Percentiles rank a stretch among this genome's conserved stretches.
These are phyloP conservation scores for Xerocomellus intermedius DNA, from an alignment of 768 basidiomycete species.

Conservation along the genomic window DNA sequence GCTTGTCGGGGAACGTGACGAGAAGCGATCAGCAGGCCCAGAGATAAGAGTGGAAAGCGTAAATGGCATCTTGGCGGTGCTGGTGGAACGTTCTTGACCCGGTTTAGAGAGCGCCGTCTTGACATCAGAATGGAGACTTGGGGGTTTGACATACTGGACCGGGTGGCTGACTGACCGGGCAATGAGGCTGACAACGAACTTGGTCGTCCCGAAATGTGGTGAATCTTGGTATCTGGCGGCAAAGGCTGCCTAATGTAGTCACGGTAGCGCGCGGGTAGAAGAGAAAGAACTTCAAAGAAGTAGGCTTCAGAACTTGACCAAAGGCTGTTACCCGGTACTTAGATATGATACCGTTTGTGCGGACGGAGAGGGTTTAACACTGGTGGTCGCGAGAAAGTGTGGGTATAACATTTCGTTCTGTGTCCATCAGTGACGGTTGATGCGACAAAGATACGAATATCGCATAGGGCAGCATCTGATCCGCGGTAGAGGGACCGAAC, in stretches of 20 bases:
- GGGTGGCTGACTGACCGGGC: conserved; percentile 7
- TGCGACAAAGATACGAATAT: not conserved
- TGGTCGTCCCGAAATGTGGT: not conserved
- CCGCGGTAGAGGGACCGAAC: not conserved
- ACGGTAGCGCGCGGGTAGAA: too few species aligned
- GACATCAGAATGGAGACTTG: not conserved
- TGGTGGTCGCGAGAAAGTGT: not conserved
- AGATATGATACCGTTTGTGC: not conserved
- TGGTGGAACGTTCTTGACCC: conserved; percentile 1
- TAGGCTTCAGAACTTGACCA: not conserved
- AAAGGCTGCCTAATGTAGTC: not conserved
- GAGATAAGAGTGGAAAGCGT: conserved; percentile 2
- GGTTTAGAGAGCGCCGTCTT: not conserved
- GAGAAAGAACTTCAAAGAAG: too few species aligned
- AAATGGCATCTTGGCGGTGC: conserved; percentile 13
- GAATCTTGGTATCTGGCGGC: not conserved
- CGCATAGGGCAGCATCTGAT: not conserved
- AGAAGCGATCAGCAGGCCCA: not conserved
- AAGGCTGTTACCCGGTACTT: not conserved
- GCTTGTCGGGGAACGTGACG: not conserved
- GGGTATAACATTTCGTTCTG: too few species aligned
- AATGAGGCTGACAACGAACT: conserved; percentile 12
- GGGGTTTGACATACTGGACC: not conserved
- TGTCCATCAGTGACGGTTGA: not conserved
- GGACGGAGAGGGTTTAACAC: not conserved